Evolutionary conservation across 1,139 yeast genomes (phyloP), one percentile per base, ranked within the genome.

Genomic region (Blastobotrys ciferrii): DNA sequence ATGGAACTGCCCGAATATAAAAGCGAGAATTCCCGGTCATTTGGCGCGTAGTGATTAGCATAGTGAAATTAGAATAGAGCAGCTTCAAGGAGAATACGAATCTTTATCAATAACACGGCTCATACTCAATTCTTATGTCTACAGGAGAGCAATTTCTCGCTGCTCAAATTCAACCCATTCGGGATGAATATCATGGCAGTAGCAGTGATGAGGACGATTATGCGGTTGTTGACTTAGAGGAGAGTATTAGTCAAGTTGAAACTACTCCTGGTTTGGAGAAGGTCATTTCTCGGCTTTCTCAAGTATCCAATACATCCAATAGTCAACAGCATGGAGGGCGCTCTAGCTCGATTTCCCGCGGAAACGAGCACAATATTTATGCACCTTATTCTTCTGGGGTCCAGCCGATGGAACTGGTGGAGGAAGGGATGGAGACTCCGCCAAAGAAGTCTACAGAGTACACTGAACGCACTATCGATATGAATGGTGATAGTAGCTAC

Each of bases 261-360:
- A 45, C 47, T 11, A 45, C 48, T 4, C 43, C 43, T 11, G 41
- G 18, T n/a, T 15, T 45, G 5, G 48, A 45, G 18, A 15, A 32
- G 32, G 44, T 40, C 4, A 38, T 39, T 30, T 45, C 48, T 9
- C 30, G 31, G 3, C 23, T 45, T 6, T 45, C 48, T n/a, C 40
- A 39, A 37, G 6, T 25, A n/a, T 20, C 31, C 30, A 18, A 17
- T 13, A 19, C 30, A 37, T 28, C 32, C 30, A 39, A 28, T 15
- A 35, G 9, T 23, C 13, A 32, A n/a, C n/a, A 12, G 11, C 20
- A 33, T 14, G 13, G 38, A 17, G 20, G 15, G 5, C 28, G 30
- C 7, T 9, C 14, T 3, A 37, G 30, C 13, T 37, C 43, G 11
- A 15, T 39, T n/a, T 39, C 43, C 9, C 31, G 36, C 12, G 13